Conservation (phyloP, 805 yeast species). For the Nakazawaea anatomiae region DNA sequence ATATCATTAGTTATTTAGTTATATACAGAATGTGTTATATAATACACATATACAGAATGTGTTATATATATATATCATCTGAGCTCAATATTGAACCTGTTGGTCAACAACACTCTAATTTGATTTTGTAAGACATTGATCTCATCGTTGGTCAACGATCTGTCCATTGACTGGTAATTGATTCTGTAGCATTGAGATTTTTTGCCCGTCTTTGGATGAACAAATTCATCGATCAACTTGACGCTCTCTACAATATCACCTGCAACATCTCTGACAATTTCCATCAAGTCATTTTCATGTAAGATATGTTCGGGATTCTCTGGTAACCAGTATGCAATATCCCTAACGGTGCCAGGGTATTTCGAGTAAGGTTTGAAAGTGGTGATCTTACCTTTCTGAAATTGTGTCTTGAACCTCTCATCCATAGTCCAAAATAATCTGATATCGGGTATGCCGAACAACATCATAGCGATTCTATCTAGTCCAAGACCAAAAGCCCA, state of each 20-base stretch:
- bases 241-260: slow-evolving; percentile 91
- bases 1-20: too few relatives aligned
- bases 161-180: slow-evolving; percentile 93
- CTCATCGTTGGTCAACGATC: slow-evolving; percentile 81
- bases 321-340: slow-evolving; percentile 89
- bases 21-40: too few relatives aligned
- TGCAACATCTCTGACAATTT: slow-evolving; percentile 75
- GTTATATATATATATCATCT: not conserved
- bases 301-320: slow-evolving; percentile 27
- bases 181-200: slow-evolving; percentile 84
- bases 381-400: slow-evolving; percentile 54
- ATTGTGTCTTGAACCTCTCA: slow-evolving; percentile 71
- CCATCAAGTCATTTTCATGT: slow-evolving; percentile 93
- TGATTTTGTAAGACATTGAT: slow-evolving; percentile 65
- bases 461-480: slow-evolving; percentile 91
- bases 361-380: slow-evolving; percentile 86
- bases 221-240: slow-evolving; percentile 69
- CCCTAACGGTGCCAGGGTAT: slow-evolving; percentile 82
- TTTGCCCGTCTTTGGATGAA: slow-evolving; percentile 75
- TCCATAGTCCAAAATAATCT: slow-evolving; percentile 88
- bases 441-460: slow-evolving; percentile 94
- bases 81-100: slow-evolving; percentile 46
- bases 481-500: slow-evolving; percentile 99
- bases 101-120: slow-evolving; percentile 53
- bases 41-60: too few relatives aligned